Evolutionary conservation across 2,329 filamentous ascomycete species (phyloP).

Genomic region (Xylaria sp.): DNA sequence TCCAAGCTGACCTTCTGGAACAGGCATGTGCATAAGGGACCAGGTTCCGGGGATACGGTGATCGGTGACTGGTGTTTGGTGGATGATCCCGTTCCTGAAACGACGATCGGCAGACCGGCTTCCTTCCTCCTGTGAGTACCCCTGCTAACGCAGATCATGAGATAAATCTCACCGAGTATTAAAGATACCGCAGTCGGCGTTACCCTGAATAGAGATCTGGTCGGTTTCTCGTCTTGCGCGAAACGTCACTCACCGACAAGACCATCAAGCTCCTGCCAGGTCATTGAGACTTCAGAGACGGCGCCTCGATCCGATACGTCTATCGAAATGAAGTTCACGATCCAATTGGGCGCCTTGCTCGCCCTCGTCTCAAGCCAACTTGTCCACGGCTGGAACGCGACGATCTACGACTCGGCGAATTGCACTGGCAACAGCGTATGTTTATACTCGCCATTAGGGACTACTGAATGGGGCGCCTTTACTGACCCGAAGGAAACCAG

Average conservation of each 20-base stretch:
- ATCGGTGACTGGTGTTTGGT: conserved; percentile 23
- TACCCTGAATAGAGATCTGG: neutral
- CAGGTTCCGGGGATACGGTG: conserved; percentile 18
- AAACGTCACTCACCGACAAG: conserved; percentile 3
- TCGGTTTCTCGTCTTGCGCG: neutral
- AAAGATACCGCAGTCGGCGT: conserved; percentile 18
- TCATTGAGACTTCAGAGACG: conserved; percentile 2
- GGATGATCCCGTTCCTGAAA: conserved; percentile 32
- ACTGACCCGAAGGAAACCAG: conserved; percentile 22
- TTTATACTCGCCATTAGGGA: neutral
- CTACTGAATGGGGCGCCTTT: neutral
- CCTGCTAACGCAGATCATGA: conserved; percentile 26
- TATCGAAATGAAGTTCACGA: conserved; percentile 28
- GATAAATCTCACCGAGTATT: conserved; percentile 6
- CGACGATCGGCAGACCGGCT: conserved; percentile 25
- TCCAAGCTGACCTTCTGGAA: conserved; percentile 9
- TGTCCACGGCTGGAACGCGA: conserved; percentile 35
- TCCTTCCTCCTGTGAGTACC: conserved; percentile 24
- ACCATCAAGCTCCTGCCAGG: too few relatives aligned
- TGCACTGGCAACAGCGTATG: conserved; percentile 34
- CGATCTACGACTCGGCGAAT: conserved; percentile 35
- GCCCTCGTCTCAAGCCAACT: conserved; percentile 30
- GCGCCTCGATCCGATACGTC: neutral
- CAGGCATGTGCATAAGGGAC: conserved; percentile 21
- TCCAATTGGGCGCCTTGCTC: conserved; percentile 24